Conservation (phyloP, 106 monocot genomes). For the Apostasia ramifera region DNA sequence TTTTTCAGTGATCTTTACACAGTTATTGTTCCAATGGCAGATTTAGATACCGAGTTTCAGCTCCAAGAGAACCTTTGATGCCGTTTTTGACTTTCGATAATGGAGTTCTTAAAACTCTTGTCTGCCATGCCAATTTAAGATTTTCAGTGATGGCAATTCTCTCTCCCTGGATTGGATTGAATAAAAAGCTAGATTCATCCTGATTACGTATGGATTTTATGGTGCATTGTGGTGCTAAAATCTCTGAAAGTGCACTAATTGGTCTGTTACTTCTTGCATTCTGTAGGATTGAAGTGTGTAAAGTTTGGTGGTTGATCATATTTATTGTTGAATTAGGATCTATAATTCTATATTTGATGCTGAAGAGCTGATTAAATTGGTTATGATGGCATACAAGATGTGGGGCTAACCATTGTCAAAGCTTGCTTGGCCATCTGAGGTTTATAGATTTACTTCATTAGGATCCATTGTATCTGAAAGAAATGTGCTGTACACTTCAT, state of each 20-base stretch:
- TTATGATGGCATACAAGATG: not conserved
- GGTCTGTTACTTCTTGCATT: not conserved
- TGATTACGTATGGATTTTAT: not conserved
- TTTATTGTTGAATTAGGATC: not conserved
- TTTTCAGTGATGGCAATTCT: not conserved
- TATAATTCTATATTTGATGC: not conserved
- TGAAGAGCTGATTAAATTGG: not conserved
- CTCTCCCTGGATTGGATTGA: not conserved
- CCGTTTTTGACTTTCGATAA: not conserved
- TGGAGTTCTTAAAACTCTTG: not conserved
- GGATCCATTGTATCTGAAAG: not conserved
- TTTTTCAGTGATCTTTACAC: too few relatives aligned
- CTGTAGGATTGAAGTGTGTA: conserved; percentile 3
- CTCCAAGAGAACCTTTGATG: not conserved
- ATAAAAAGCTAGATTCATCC: not conserved
- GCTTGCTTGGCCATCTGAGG: not conserved
- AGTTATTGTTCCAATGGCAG: not conserved
- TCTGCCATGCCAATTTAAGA: not conserved
- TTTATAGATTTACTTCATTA: not conserved
- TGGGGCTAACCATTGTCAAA: not conserved
- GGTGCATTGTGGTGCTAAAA: not conserved
- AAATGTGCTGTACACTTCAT: too few relatives aligned
- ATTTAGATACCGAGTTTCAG: not conserved
- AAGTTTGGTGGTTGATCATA: not conserved
- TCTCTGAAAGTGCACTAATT: too few relatives aligned